Base-by-base conservation (phyloP, 2,329 filamentous ascomycete genomes). In the Penicillium fuscoglaucum region DNA sequence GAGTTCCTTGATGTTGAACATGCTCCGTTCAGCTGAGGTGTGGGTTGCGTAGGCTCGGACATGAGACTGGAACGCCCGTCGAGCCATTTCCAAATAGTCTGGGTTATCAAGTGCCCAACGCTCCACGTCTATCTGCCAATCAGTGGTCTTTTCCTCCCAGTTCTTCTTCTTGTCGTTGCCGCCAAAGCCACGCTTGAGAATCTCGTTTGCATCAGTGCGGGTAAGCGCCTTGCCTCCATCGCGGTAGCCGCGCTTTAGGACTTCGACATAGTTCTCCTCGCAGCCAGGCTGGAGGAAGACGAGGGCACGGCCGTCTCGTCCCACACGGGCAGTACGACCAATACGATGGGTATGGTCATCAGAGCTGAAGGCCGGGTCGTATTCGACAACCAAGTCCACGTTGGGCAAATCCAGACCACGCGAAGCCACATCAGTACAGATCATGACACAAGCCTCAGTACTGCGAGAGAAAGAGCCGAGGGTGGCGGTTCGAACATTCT, bases 1-100 rank as follows among this genome's bases (percentile, higher is more conserved):
- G 47, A 99, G 79, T 69, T 90, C 86, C 60, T 91, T 92, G 75
- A 97, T 96, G 74, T 98, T 90, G 74, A 99, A 99, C 72, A 90
- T 93, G 52, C 81, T 80, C 52, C 95, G 84, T 78, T 99, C 95
- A 44, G 88, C 87, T 31, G 90, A 88, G 29, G 93, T 85, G 75
- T 99, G 95, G 0, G 95, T 99, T 2, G 95, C 92, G 73, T 99
- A 99, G 0, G 95, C 95, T 55, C 95, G 84, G 55, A 99, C 88
- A 70, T 98, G 93, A 51, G 90, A 95, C 71, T 96, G 91, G 79
- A 90, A 99, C 0, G 89, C 95, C 65, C 90, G 87, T 21, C 91
- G 85, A 0, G 90, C 93, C 68, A 92, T 84, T 68, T 96, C 91
- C 5, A 96, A 84, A 40, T 90, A 84, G 55, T 86, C 86, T 0